Base-by-base conservation (phyloP, 2,329 filamentous ascomycete genomes). In the Phialophora verrucosa region DNA sequence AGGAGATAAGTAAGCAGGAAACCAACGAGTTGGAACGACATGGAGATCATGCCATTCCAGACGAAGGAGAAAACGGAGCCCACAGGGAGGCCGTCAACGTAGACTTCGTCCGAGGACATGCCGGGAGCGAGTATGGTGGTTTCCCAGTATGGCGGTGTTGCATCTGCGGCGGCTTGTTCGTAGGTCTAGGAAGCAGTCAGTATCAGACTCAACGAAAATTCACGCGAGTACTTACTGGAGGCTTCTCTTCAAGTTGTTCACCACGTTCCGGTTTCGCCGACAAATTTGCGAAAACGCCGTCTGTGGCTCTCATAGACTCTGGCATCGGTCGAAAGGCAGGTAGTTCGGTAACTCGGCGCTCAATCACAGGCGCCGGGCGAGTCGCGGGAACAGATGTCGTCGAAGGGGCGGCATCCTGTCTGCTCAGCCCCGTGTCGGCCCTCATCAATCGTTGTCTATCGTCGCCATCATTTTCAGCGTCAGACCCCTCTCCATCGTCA, bases 1-100 rank as follows among this genome's bases (percentile, higher is more conserved):
- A 99, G 86, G 64, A 99, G 91, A 78, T 99, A 99, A 31, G 95
- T 98, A 74, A 99, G 90, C 32, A 99, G 88, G 84, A 99, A 99
- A 62, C 95, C 95, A 79, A 97, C 92, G 70, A 98, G 87, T 78
- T 96, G 92, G 84, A 99, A 98, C 51, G 93, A 96, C 85, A 96
- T 94, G 71, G 92, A 96, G 72, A 99, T 98, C 87, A 98, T 93
- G 81, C 91, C 91, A 38, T 78, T 94, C 81, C 83, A 91, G 65
- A 82, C 88, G 73, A 91, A 91, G 82, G 83, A 91, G 80, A 94
- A 94, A 86, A 94, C 86, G 73, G 93, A 93, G 86, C 81, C 88
- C 83, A 91, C 95, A 2, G 96, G 93, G 75, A 99, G 90, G 73
- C 95, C 95, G 76, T 99, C 95, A 64, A 99, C 91, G 75, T 95